Evolutionary conservation across 176 grass and related monocot species (phyloP).

Genomic region (Oryza punctata): DNA sequence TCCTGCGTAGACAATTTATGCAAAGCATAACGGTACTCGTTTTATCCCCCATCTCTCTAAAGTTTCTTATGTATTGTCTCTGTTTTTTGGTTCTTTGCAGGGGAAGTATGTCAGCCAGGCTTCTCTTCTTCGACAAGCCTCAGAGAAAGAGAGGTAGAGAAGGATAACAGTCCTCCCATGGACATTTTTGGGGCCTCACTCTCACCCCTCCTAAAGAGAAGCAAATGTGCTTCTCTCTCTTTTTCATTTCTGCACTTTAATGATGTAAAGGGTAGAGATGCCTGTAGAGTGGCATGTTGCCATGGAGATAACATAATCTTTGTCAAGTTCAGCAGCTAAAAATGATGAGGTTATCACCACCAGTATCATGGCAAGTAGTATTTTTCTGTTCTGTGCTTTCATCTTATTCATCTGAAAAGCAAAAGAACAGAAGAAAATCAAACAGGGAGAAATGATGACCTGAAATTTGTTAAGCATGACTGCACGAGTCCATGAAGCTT

Average conservation of each 20-base stretch:
- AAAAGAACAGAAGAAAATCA: neutral
- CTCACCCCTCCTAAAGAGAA: constrained; percentile 23
- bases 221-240: constrained; percentile 23
- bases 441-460: neutral
- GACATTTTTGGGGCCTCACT: constrained; percentile 22
- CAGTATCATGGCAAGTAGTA: neutral
- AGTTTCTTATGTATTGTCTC: constrained; percentile 12
- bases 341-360: constrained; percentile 24
- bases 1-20: neutral
- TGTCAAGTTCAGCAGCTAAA: constrained; percentile 13
- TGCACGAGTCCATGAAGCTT: neutral
- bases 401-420: neutral
- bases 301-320: constrained; percentile 20
- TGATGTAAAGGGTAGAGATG: constrained; percentile 40
- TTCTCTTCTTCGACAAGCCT: constrained; percentile 56
- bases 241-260: constrained; percentile 33
- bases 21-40: too few relatives aligned
- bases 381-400: neutral
- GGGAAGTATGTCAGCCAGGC: constrained; percentile 82
- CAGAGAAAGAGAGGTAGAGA: constrained; percentile 49
- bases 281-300: constrained; percentile 36
- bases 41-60: neutral
- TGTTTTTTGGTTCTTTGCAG: constrained; percentile 48
- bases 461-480: neutral
- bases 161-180: neutral